Evolutionary conservation across 1,284 basidiomycete species (phyloP).

Genomic region (Afroboletus lepidellus): DNA sequence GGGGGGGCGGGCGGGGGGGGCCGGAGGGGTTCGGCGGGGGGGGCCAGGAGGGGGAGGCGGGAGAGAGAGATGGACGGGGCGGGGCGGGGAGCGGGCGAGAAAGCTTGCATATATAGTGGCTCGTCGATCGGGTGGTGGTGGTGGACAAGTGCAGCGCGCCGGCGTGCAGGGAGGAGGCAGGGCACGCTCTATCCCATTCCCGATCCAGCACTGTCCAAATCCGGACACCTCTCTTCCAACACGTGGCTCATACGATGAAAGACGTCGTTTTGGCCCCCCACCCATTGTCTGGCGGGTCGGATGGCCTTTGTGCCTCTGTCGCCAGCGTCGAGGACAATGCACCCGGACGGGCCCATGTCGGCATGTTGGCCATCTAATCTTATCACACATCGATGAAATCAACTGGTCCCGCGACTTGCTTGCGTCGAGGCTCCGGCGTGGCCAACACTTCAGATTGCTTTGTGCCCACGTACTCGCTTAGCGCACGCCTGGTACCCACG

Average conservation of each 20-base stretch:
- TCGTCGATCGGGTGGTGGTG: conserved; percentile 8
- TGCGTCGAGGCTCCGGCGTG: conserved; percentile 33
- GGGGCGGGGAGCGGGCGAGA: not conserved
- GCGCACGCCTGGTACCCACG: conserved; percentile 17
- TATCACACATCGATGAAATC: conserved; percentile 27
- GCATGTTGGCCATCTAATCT: conserved; percentile 30
- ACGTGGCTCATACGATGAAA: conserved; percentile 25
- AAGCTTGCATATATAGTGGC: not conserved
- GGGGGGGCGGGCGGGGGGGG: conserved; percentile 15
- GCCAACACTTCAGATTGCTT: conserved; percentile 9
- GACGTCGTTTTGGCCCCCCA: not conserved
- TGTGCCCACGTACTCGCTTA: conserved; percentile 33
- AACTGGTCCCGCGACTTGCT: conserved; percentile 7
- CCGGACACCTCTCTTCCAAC: conserved; percentile 28
- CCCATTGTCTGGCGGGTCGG: conserved; percentile 9
- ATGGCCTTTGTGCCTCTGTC: not conserved
- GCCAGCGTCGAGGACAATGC: not conserved
- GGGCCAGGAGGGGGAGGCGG: conserved; percentile 4
- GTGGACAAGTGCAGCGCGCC: conserved; percentile 27
- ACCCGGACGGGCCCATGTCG: conserved; percentile 8
- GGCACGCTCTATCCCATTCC: conserved; percentile 32
- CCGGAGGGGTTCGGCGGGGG: conserved; percentile 6
- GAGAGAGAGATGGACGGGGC: not conserved
- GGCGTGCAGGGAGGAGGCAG: conserved; percentile 34
- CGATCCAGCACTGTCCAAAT: conserved; percentile 28